Evolutionary conservation across 805 yeast genomes (phyloP), one percentile per base, ranked within the genome.

Genomic region (Yarrowia osloensis): DNA sequence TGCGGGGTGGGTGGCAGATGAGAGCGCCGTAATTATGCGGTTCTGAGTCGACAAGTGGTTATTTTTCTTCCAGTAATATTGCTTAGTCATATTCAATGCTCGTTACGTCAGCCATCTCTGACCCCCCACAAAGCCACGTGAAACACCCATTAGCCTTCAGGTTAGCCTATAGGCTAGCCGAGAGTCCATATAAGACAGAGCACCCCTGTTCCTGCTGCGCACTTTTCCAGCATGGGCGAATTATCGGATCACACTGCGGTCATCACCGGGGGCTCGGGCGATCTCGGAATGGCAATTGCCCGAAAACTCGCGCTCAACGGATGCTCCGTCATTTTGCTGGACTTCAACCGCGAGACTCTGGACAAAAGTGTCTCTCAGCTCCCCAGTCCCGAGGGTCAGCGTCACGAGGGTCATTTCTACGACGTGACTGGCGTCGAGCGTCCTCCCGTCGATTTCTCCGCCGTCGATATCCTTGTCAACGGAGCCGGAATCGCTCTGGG

Each of bases 231-330:
- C 61, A 54, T 54, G 61, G 61, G 57, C n/a, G 57, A 54, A 28
- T 28, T 54, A 4, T 35, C 61, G 2, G 24, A n/a, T 3, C 61
- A 54, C 19, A 66, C 54, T 19, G 69, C 70, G n/a, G 66, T 73
- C 33, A 52, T 88, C 2, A 88, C 91, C 0, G 95, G 95, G 0
- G 92, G 88, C 0, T 86, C 92, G 0, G 77, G 82, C 49, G 94
- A 94, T 0, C 77, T 89, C 9, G 95, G 95, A 0, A 76, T 79
- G 5, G 81, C 81, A 0, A 82, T 89, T 19, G 87, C 91, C 0
- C 69, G 72, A 35, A 73, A 71, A 31, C 77, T 89, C 26, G 83
- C 90, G 0, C 59, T 69, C 0, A 70, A 78, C 28, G 93, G 93
- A 0, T 82, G 84, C 31, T 77, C 77, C 22, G 77, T 86, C 4